A percentile compares a stretch with the other conserved stretches of the same genome.
phyloP scores from a whole-genome alignment of 192 early-diverging fungal species.

The Mortierella alpina region DNA sequence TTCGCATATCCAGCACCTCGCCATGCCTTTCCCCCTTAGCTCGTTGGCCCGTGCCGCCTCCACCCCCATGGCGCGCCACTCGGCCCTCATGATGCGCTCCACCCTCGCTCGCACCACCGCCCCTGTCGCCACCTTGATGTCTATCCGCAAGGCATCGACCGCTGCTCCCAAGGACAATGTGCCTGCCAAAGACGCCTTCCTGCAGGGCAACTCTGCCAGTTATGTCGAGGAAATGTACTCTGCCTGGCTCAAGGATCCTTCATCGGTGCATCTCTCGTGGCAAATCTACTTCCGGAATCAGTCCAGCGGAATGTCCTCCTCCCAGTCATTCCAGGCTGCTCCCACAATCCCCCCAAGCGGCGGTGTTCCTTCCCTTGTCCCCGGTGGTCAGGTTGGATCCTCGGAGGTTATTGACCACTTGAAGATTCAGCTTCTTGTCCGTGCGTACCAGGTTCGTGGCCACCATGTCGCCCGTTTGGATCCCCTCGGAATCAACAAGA shows the following conservation, averaged over 20 bases:
- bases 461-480: conserved; percentile 97
- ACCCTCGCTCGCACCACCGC: conserved; percentile 26
- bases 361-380: conserved; percentile 67
- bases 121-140: conserved; percentile 27
- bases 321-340: conserved; percentile 83
- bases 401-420: conserved; percentile 93
- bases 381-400: conserved; percentile 55
- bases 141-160: conserved; percentile 40
- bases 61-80: conserved; percentile 17
- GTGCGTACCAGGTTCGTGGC: conserved; percentile 96
- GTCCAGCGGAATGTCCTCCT: conserved; percentile 68
- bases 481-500: conserved; percentile 86
- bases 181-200: conserved; percentile 82
- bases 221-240: conserved; percentile 98
- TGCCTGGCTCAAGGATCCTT: conserved; percentile 91
- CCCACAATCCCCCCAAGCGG: conserved; percentile 81
- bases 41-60: conserved; percentile 32
- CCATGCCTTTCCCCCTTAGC: conserved; percentile 43
- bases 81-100: conserved; percentile 34
- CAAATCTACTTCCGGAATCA: conserved; percentile 95
- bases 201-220: conserved; percentile 84
- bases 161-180: conserved; percentile 30
- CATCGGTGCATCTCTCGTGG: conserved; percentile 95
- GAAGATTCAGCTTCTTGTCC: conserved; percentile 96
- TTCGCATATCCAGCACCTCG: not conserved